Conservation (phyloP, 2,329 filamentous ascomycete species). For the Ophiostoma sp. region DNA sequence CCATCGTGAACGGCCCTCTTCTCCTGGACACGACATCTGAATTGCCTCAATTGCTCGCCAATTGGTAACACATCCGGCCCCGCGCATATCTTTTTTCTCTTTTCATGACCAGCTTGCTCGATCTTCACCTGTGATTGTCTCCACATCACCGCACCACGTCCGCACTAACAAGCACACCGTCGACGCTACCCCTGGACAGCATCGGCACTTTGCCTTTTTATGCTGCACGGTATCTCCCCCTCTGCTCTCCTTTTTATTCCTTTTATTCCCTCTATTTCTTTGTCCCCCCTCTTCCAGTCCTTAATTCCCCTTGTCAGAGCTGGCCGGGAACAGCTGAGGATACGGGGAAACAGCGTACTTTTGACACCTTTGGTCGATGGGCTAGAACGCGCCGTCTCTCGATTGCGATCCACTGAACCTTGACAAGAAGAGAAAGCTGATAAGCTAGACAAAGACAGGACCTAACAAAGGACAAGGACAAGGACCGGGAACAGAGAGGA, state of each 20-base stretch:
- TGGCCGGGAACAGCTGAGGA: background rate
- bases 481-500: background rate
- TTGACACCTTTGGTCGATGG: background rate
- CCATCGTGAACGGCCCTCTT: background rate
- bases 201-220: constrained; percentile 1
- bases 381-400: constrained; percentile 1
- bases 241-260: background rate
- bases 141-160: background rate
- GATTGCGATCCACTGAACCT: background rate
- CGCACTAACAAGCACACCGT: constrained; percentile 12
- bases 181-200: constrained; percentile 4
- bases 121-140: constrained; percentile 11
- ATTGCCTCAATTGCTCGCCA: constrained; percentile 10
- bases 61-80: background rate
- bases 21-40: background rate
- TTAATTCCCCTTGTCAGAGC: background rate
- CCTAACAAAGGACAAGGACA: background rate
- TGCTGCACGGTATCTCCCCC: background rate
- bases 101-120: background rate
- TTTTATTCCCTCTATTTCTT: constrained; percentile 1
- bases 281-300: background rate
- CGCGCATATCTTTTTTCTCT: background rate
- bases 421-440: background rate
- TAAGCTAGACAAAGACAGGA: background rate
- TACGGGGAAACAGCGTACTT: background rate